phyloP scores from a whole-genome alignment of 768 basidiomycete species.

The Phylloporus sp. region DNA sequence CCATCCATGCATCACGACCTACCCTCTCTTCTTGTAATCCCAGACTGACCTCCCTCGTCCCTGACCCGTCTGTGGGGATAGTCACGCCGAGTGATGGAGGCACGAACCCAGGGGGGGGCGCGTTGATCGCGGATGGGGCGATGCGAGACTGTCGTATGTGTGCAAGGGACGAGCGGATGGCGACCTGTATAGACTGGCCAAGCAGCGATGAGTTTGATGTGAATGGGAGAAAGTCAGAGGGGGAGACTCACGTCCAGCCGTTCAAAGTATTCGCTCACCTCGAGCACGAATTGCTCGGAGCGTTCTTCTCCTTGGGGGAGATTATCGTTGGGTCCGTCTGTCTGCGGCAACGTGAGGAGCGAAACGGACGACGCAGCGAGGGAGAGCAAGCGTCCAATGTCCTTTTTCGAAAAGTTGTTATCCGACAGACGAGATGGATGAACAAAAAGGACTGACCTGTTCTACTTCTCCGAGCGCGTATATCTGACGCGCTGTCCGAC shows the following conservation, averaged over 20 bases:
- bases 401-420: slow-evolving; percentile 41
- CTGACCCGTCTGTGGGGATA: slow-evolving; percentile 41
- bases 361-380: slow-evolving; percentile 76
- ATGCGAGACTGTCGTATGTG: slow-evolving; percentile 79
- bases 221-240: slow-evolving; percentile 9
- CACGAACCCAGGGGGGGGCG: slow-evolving; percentile 65
- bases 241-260: slow-evolving; percentile 60
- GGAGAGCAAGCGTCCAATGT: slow-evolving; percentile 69
- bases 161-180: slow-evolving; percentile 72
- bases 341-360: slow-evolving; percentile 77
- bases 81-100: slow-evolving; percentile 78
- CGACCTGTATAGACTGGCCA: slow-evolving; percentile 64
- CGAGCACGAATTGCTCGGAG: slow-evolving; percentile 79
- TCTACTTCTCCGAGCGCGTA: slow-evolving; percentile 77
- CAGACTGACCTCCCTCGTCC: slow-evolving; percentile 37
- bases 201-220: neutral
- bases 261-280: slow-evolving; percentile 83
- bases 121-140: slow-evolving; percentile 83
- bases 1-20: slow-evolving; percentile 74
- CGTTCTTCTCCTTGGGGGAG: slow-evolving; percentile 79
- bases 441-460: slow-evolving; percentile 43
- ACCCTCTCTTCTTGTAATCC: slow-evolving; percentile 76
- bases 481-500: slow-evolving; percentile 76
- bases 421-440: neutral
- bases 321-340: slow-evolving; percentile 60